These are phyloP conservation scores for Debaryomycetaceae sp. DNA, from an alignment of 1,139 yeast genomes.

Conservation along the genomic window DNA sequence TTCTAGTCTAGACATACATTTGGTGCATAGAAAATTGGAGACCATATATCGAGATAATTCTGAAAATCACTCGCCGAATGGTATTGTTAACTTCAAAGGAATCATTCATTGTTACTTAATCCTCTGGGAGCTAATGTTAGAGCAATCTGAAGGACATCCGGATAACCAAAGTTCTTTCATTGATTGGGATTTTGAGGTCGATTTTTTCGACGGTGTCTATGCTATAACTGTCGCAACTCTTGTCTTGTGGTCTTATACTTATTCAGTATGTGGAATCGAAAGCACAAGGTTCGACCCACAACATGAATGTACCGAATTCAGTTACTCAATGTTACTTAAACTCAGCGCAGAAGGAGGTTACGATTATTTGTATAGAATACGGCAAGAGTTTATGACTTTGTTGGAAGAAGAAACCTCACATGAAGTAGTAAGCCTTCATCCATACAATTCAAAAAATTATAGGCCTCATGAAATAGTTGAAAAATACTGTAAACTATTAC, in stretches of 20 bases:
- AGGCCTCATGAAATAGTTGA: slow-evolving; percentile 33
- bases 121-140: slow-evolving; percentile 59
- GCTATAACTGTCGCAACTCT: slow-evolving; percentile 45
- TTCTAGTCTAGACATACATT: slow-evolving; percentile 48
- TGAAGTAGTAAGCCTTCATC: slow-evolving; percentile 24
- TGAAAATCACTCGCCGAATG: slow-evolving; percentile 24
- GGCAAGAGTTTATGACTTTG: slow-evolving; percentile 21
- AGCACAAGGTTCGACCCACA: slow-evolving; percentile 23
- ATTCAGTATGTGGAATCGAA: slow-evolving; percentile 39
- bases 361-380: slow-evolving; percentile 33
- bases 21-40: slow-evolving; percentile 49
- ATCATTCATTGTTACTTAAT: slow-evolving; percentile 64
- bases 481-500: slow-evolving; percentile 42
- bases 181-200: slow-evolving; percentile 30
- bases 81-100: slow-evolving; percentile 34
- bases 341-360: slow-evolving; percentile 39
- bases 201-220: slow-evolving; percentile 37
- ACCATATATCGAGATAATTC: slow-evolving; percentile 41
- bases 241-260: slow-evolving; percentile 49
- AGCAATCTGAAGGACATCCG: slow-evolving; percentile 22
- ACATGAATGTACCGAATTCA: slow-evolving; percentile 2
- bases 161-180: slow-evolving; percentile 19
- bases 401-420: slow-evolving; percentile 17
- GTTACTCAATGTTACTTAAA: slow-evolving; percentile 20
- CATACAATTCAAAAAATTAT: slow-evolving; percentile 20